Conservation (phyloP, 2,329 filamentous ascomycete genomes). For the Sporothrix pseudoabietina region DNA sequence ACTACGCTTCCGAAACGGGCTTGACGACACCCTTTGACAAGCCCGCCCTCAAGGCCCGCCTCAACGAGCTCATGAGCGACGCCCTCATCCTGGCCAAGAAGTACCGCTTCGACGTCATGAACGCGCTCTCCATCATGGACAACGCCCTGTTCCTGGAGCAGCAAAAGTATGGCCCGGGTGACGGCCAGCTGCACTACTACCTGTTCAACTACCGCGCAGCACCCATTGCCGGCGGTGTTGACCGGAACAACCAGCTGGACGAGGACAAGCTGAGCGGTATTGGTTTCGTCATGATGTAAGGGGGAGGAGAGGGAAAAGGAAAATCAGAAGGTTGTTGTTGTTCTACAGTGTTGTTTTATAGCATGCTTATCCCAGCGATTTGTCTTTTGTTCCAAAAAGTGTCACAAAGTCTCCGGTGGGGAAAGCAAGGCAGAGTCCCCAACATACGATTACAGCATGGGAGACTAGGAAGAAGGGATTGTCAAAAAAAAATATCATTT, state of each 20-base stretch:
- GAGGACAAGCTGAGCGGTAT: constrained; percentile 79
- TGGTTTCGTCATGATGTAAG: constrained; percentile 72
- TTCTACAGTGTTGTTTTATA: constrained; percentile 14
- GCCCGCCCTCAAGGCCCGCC: constrained; percentile 69
- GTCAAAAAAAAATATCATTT: background rate
- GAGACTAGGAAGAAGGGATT: background rate
- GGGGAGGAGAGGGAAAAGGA: background rate
- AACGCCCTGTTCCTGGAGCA: constrained; percentile 91
- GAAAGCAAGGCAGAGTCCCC: background rate
- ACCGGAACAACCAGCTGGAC: constrained; percentile 76
- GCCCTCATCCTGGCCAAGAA: constrained; percentile 85
- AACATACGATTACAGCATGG: background rate
- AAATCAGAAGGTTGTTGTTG: background rate
- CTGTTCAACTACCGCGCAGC: constrained; percentile 94
- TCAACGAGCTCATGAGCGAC: constrained; percentile 81
- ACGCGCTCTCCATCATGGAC: constrained; percentile 89
- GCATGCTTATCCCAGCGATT: background rate
- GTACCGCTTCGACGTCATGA: constrained; percentile 90
- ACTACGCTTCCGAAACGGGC: constrained; percentile 85
- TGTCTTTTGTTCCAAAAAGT: background rate
- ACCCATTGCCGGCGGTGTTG: constrained; percentile 81
- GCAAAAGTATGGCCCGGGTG: constrained; percentile 91
- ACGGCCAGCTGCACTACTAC: constrained; percentile 95
- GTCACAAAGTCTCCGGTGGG: background rate
- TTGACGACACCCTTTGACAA: constrained; percentile 61